These are phyloP conservation scores for Trypanosoma congolense DNA, from an alignment of 208 protist genomes.

Conservation along the genomic window DNA sequence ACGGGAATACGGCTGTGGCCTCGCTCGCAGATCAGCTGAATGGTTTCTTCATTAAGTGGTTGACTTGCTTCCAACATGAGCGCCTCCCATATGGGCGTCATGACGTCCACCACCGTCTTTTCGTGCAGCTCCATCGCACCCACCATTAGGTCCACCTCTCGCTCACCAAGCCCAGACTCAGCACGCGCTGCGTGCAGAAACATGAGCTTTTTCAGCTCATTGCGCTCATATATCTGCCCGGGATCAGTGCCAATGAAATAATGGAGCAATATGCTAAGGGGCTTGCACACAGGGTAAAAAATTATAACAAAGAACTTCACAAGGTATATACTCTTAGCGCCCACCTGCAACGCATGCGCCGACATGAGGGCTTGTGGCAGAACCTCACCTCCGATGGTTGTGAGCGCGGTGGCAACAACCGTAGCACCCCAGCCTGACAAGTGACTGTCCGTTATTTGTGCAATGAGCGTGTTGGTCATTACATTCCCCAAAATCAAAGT, in stretches of 20 bases:
- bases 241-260: conserved; percentile 90
- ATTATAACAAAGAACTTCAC: conserved; percentile 93
- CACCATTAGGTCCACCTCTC: conserved; percentile 91
- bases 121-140: conserved; percentile 93
- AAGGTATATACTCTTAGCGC: conserved; percentile 85
- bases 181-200: conserved; percentile 87
- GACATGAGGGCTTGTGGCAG: conserved; percentile 93
- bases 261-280: conserved; percentile 91
- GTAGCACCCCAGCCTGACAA: conserved; percentile 86
- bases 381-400: conserved; percentile 95
- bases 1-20: conserved; percentile 94
- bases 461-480: conserved; percentile 94
- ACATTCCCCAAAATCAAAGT: conserved; percentile 96
- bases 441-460: conserved; percentile 88
- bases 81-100: conserved; percentile 92
- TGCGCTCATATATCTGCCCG: conserved; percentile 93
- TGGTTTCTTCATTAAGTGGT: conserved; percentile 89
- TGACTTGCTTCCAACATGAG: conserved; percentile 91
- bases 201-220: conserved; percentile 95
- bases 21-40: conserved; percentile 88
- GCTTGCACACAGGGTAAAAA: conserved; percentile 92
- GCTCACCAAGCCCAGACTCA: conserved; percentile 79
- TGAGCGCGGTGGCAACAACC: conserved; percentile 88
- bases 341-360: conserved; percentile 89
- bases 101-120: conserved; percentile 90